Evolutionary conservation across 306 rosid species (phyloP).

Genomic region (Carpinus fangiana): DNA sequence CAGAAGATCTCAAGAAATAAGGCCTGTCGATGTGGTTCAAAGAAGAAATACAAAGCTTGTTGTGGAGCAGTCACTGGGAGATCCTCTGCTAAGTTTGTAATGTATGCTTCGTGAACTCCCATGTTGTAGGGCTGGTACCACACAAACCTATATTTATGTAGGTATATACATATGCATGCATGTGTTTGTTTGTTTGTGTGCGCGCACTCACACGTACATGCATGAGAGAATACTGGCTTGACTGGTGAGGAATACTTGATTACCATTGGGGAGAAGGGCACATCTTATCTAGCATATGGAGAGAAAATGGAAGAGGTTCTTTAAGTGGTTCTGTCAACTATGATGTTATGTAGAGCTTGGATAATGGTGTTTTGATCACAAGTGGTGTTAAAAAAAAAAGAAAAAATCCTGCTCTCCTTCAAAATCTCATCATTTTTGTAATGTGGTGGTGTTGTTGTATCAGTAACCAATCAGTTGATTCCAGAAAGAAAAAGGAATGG

Average conservation of each 20-base stretch:
- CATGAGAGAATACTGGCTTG: neutral
- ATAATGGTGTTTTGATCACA: neutral
- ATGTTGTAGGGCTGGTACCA: neutral
- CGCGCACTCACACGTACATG: neutral
- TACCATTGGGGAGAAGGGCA: constrained; percentile 1
- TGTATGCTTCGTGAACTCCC: constrained; percentile 46
- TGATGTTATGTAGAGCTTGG: neutral
- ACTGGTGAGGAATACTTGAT: neutral
- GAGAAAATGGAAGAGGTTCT: neutral
- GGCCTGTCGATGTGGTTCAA: constrained; percentile 77
- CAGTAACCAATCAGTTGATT: constrained; percentile 56
- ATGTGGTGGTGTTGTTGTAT: constrained; percentile 29
- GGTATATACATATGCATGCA: neutral
- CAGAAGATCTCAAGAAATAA: constrained; percentile 70
- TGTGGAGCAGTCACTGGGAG: constrained; percentile 61
- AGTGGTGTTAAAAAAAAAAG: neutral
- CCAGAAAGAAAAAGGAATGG: constrained; percentile 57
- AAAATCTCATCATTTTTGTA: constrained; percentile 4
- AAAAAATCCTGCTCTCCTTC: neutral
- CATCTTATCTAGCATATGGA: neutral
- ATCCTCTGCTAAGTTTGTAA: constrained; percentile 45
- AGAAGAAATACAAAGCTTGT: constrained; percentile 78
- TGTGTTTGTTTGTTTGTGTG: neutral
- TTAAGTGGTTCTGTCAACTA: neutral
- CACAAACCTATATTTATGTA: too few species aligned